Evolutionary conservation across 805 yeast species (phyloP).

Genomic region (Gaillardinia entomophila): DNA sequence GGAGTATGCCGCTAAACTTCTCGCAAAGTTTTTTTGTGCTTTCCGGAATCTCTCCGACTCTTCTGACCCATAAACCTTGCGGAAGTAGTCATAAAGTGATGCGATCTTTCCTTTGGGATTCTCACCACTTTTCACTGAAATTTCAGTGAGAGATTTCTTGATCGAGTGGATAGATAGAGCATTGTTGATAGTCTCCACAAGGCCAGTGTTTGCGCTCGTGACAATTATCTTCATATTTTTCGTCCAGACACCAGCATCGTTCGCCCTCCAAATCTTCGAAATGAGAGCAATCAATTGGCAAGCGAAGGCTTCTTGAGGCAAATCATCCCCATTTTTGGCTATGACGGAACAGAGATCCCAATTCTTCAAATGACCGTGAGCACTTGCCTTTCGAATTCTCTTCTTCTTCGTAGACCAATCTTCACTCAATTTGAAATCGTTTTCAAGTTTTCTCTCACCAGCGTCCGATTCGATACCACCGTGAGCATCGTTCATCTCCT

Average conservation of each 20-base stretch:
- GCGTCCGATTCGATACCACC: slow-evolving; percentile 55
- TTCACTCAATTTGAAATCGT: slow-evolving; percentile 88
- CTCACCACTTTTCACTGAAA: slow-evolving; percentile 60
- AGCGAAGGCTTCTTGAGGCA: slow-evolving; percentile 97
- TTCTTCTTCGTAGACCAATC: slow-evolving; percentile 85
- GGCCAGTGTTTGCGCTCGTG: slow-evolving; percentile 85
- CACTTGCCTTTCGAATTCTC: slow-evolving; percentile 71
- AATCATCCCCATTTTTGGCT: slow-evolving; percentile 92
- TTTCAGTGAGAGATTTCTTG: slow-evolving; percentile 82
- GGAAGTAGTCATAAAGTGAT: slow-evolving; percentile 73
- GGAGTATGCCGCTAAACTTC: slow-evolving; percentile 87
- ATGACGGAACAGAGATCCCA: slow-evolving; percentile 97
- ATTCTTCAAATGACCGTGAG: slow-evolving; percentile 78
- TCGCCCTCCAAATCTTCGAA: slow-evolving; percentile 74
- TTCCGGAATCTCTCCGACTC: slow-evolving; percentile 48
- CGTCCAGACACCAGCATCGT: slow-evolving; percentile 77
- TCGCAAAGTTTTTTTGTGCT: slow-evolving; percentile 83
- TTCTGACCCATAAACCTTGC: slow-evolving; percentile 65
- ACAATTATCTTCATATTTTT: slow-evolving; percentile 88
- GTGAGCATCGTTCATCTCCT: slow-evolving; percentile 50
- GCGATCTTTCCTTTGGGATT: slow-evolving; percentile 68
- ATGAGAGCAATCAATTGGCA: slow-evolving; percentile 88
- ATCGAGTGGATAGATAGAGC: slow-evolving; percentile 92
- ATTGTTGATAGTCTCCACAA: slow-evolving; percentile 94
- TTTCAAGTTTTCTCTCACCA: slow-evolving; percentile 88